phyloP scores from a whole-genome alignment of 129 eudicot genomes.

The Centella asiatica region DNA sequence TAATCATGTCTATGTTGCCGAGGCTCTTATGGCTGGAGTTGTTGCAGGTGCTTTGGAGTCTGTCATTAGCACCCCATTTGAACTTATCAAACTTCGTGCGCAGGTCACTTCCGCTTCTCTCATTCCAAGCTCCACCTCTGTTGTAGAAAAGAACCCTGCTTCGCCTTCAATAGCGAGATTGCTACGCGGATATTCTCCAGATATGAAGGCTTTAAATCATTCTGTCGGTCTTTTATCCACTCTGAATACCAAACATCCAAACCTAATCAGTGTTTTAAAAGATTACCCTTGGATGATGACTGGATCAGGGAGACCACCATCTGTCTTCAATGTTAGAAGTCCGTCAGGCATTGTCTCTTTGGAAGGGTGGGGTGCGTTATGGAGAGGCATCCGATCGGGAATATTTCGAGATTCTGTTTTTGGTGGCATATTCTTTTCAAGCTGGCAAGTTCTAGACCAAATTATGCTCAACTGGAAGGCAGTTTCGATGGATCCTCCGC shows the following conservation, averaged over 20 bases:
- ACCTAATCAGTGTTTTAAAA: constrained; percentile 49
- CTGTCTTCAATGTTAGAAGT: constrained; percentile 55
- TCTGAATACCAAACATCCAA: constrained; percentile 37
- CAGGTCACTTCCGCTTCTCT: constrained; percentile 83
- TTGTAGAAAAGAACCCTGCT: constrained; percentile 21
- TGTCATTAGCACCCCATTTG: constrained; percentile 73
- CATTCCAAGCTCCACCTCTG: constrained; percentile 22
- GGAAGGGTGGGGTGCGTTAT: constrained; percentile 86
- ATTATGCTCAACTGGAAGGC: constrained; percentile 94
- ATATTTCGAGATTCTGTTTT: constrained; percentile 73
- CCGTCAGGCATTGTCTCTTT: constrained; percentile 54
- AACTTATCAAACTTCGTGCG: constrained; percentile 67
- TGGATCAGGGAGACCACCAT: constrained; percentile 85
- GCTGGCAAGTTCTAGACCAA: constrained; percentile 70
- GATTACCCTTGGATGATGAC: constrained; percentile 97
- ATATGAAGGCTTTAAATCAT: constrained; percentile 50
- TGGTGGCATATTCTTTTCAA: constrained; percentile 79
- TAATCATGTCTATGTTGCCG: constrained; percentile 58
- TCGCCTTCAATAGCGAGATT: constrained; percentile 50
- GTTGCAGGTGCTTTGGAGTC: constrained; percentile 74
- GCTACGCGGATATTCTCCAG: constrained; percentile 55
- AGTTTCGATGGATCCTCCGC: constrained; percentile 74
- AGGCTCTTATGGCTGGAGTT: constrained; percentile 85
- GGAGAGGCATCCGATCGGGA: constrained; percentile 83
- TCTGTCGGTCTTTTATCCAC: constrained; percentile 68